These are phyloP conservation scores for Osmanthus fragrans DNA, from an alignment of 257 asterid species.

Conservation along the genomic window DNA sequence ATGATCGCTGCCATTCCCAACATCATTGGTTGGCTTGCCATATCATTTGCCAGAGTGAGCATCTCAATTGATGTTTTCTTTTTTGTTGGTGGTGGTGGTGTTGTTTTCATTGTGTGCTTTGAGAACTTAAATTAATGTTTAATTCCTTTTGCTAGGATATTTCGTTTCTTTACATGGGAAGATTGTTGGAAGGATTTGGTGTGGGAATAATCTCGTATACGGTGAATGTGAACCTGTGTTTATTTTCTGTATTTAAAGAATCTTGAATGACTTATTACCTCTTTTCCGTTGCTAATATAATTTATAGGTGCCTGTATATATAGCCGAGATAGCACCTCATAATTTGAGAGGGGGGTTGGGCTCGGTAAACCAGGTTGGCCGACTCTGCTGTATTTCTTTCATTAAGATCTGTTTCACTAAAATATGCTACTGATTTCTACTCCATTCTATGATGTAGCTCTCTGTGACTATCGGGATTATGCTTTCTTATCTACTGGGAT, in stretches of 20 bases:
- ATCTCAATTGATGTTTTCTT: neutral
- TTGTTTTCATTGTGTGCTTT: neutral
- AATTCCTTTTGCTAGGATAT: constrained; percentile 22
- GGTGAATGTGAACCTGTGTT: constrained; percentile 22
- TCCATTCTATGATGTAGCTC: constrained; percentile 48
- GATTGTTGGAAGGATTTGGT: constrained; percentile 47
- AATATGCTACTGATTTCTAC: constrained; percentile 16
- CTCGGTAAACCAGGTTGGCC: constrained; percentile 71
- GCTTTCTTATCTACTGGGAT: constrained; percentile 81
- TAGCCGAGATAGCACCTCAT: constrained; percentile 82
- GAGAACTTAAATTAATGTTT: neutral
- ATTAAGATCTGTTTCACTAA: constrained; percentile 12
- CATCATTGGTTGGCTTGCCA: constrained; percentile 91
- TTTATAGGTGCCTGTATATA: constrained; percentile 65
- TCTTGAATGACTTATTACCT: neutral
- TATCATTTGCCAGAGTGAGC: constrained; percentile 82
- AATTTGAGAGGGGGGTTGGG: constrained; percentile 69
- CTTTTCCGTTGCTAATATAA: constrained; percentile 5
- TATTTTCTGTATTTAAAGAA: neutral
- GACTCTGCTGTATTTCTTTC: constrained; percentile 12
- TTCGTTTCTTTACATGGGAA: constrained; percentile 41
- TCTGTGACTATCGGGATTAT: constrained; percentile 88
- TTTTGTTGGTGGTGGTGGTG: neutral
- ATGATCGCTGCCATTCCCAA: constrained; percentile 93
- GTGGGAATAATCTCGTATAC: constrained; percentile 48